phyloP scores from a whole-genome alignment of 1,139 yeast species.

The Diutina neorugosa region DNA sequence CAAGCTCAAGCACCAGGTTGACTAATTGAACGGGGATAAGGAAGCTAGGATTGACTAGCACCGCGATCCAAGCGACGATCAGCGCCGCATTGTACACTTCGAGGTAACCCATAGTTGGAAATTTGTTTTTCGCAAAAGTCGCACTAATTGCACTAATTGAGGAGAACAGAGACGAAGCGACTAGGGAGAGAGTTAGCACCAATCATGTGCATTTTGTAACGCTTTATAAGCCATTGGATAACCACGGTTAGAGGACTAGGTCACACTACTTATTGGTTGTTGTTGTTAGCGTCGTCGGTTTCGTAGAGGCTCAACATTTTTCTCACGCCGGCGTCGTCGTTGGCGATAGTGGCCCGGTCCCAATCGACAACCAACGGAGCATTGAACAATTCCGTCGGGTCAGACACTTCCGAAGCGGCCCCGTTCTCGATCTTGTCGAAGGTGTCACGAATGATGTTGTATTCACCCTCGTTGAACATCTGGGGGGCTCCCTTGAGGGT shows the following conservation, averaged over 20 bases:
- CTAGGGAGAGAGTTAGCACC: neutral
- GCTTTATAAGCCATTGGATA: no score
- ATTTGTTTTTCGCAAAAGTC: neutral
- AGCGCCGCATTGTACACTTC: constrained; percentile 50
- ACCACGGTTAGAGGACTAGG: no score
- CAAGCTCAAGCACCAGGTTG: constrained; percentile 20
- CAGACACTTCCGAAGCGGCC: constrained; percentile 15
- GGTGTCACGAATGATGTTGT: constrained; percentile 27
- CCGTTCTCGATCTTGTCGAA: constrained; percentile 17
- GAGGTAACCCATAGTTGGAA: constrained; percentile 10
- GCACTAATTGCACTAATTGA: neutral
- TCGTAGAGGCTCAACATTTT: constrained; percentile 21
- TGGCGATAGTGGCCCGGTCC: constrained; percentile 34
- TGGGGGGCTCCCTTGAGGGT: constrained; percentile 17
- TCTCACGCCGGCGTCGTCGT: constrained; percentile 23
- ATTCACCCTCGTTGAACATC: constrained; percentile 28
- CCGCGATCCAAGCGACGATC: constrained; percentile 54
- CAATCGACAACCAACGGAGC: constrained; percentile 38
- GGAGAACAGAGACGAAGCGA: neutral
- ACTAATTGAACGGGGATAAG: constrained; percentile 18
- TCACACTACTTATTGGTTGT: no score
- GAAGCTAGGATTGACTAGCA: constrained; percentile 18
- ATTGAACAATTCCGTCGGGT: constrained; percentile 23
- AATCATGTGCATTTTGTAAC: neutral
- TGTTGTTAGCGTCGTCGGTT: neutral